These are phyloP conservation scores for Vaccinium macrocarpon DNA, from an alignment of 148 eudicot species.

Conservation along the genomic window DNA sequence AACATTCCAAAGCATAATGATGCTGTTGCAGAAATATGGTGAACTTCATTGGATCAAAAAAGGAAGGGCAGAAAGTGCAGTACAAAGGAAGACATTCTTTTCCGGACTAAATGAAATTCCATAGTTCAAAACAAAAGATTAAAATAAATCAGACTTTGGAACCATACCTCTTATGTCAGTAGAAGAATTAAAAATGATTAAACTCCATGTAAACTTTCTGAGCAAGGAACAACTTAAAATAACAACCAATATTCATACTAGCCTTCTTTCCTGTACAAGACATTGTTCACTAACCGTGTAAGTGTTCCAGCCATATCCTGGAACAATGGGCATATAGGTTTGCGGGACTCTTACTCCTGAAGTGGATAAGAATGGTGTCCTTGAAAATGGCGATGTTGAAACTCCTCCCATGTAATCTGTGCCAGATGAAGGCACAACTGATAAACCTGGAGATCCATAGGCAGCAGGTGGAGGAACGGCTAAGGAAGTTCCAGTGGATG, in stretches of 20 bases:
- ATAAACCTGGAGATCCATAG: constrained; percentile 32
- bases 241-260: background rate
- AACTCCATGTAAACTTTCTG: background rate
- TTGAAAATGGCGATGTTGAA: constrained; percentile 35
- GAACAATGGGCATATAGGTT: constrained; percentile 42
- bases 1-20: background rate
- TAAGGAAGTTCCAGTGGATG: constrained; percentile 30
- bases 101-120: background rate
- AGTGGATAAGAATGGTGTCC: constrained; percentile 38
- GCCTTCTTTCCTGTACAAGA: background rate
- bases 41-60: background rate
- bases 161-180: background rate
- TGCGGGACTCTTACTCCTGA: constrained; percentile 38
- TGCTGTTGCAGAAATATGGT: background rate
- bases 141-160: background rate
- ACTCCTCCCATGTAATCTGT: constrained; percentile 35
- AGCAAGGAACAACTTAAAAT: background rate
- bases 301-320: constrained; percentile 42
- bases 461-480: constrained; percentile 33
- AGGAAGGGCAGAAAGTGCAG: background rate
- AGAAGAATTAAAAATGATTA: background rate
- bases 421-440: constrained; percentile 36
- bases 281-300: constrained; percentile 47
- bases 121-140: background rate
- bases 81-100: background rate